Percentiles rank a stretch among this genome's conserved stretches.
Evolutionary conservation across 495 filamentous ascomycete genomes (phyloP).

Genomic region (Talaromyces thailandensis): DNA sequence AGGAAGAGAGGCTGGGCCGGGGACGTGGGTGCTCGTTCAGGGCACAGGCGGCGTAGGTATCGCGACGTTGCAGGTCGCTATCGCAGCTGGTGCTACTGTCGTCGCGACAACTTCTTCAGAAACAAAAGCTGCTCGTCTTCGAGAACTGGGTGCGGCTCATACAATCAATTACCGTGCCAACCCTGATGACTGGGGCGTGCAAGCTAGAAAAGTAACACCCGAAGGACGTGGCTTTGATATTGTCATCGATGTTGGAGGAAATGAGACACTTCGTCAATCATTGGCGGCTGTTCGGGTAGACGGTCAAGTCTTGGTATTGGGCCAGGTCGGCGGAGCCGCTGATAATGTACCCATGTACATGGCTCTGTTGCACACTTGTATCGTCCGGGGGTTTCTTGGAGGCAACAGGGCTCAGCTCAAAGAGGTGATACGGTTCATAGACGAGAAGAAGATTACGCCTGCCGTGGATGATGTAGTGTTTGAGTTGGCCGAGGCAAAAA

Average conservation of each 20-base stretch:
- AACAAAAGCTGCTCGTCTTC: conserved; percentile 49
- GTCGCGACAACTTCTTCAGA: conserved; percentile 61
- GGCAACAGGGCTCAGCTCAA: conserved; percentile 42
- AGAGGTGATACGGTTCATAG: conserved; percentile 47
- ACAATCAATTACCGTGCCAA: conserved; percentile 53
- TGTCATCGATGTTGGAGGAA: conserved; percentile 47
- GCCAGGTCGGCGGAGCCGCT: conserved; percentile 22
- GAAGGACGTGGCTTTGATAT: conserved; percentile 44
- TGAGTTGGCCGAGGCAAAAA: conserved; percentile 35
- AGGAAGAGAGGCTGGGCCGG: conserved; percentile 34
- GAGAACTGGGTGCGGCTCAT: conserved; percentile 36
- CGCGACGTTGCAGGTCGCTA: conserved; percentile 64
- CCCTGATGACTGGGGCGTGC: conserved; percentile 48
- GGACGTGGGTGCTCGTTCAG: conserved; percentile 30
- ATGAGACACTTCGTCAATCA: conserved; percentile 27
- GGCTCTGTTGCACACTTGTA: conserved; percentile 28
- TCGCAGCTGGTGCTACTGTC: conserved; percentile 59
- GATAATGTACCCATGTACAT: conserved; percentile 25
- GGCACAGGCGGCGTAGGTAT: conserved; percentile 67
- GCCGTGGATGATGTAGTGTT: conserved; percentile 49
- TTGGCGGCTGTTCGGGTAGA: conserved; percentile 26
- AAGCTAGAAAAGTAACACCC: conserved; percentile 43
- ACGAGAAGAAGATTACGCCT: conserved; percentile 47
- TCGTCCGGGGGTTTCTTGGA: conserved; percentile 29
- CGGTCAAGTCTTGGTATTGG: conserved; percentile 33